These are phyloP conservation scores for Silene coronaria DNA, from an alignment of 179 eudicot species.

Conservation along the genomic window DNA sequence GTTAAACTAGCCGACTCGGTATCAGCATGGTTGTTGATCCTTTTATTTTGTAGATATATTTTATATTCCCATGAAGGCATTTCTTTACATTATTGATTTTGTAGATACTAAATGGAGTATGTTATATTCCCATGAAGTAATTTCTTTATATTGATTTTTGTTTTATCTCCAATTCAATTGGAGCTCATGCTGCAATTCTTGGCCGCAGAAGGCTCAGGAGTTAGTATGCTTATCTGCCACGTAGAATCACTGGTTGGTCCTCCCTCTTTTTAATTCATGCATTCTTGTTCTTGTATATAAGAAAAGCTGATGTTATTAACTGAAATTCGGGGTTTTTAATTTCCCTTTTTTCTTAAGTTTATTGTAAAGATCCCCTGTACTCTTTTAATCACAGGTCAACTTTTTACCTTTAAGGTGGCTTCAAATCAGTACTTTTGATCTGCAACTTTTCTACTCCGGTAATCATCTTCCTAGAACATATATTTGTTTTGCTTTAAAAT, in stretches of 20 bases:
- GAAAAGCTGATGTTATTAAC: constrained; percentile 2
- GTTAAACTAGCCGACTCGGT: too few species aligned
- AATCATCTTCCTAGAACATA: background rate
- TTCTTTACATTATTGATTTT: background rate
- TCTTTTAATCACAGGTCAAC: background rate
- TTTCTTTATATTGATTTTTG: background rate
- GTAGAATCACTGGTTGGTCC: constrained; percentile 19
- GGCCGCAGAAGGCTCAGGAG: constrained; percentile 24
- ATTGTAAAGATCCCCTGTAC: background rate
- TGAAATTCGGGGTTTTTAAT: background rate
- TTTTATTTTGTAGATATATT: too few species aligned
- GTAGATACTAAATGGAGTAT: too few species aligned
- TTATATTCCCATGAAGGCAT: background rate
- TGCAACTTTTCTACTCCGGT: constrained; percentile 12
- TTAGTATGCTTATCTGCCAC: constrained; percentile 64
- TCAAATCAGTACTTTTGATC: constrained; percentile 3
- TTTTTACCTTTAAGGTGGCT: constrained; percentile 1
- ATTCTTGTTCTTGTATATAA: constrained; percentile 44
- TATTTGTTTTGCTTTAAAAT: background rate
- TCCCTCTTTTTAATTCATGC: constrained; percentile 32
- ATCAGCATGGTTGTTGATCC: background rate
- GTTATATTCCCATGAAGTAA: background rate
- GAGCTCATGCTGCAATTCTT: constrained; percentile 21
- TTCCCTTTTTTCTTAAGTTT: background rate
- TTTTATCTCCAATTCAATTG: constrained; percentile 1